Evolutionary conservation across 2,329 filamentous ascomycete genomes (phyloP), one percentile per base, ranked within the genome.

Genomic region (Penicillium italicum): DNA sequence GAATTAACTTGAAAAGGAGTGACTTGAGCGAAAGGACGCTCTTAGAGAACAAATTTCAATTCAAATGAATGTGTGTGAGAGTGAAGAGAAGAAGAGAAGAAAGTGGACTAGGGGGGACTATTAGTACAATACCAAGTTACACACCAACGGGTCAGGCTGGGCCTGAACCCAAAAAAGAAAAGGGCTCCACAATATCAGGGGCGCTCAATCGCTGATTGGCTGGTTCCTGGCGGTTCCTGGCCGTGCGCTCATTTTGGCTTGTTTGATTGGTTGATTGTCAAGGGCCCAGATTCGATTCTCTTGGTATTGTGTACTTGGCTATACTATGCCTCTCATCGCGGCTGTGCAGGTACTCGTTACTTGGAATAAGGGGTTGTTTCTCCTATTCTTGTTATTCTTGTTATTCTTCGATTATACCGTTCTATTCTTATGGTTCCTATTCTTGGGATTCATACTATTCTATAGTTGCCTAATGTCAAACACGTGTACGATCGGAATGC

Each of bases 1-100:
- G 51, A 54, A 57, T 44, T 42, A 46, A 56, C 42, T 28, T 58
- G 50, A 57, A 63, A 50, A 45, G 28, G 64, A 64, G 58, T 65
- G 63, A 59, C 61, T 56, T 51, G 52, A 62, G 60, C 41, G 57
- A 59, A 24, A 24, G 24, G 3, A 55, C 31, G 59, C 59, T 59
- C 59, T 45, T n/a, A 5, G 37, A 41, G 28, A 42, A 47, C 36
- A 33, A 44, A 53, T 42, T 58, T 58, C 56, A 56, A 61, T 46
- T 43, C 52, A 60, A 64, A 64, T 55, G 62, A 64, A 49, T 63
- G 63, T 63, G 50, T 42, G 46, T 37, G 50, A 55, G 46, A 34
- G 28, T 46, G 50, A 56, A 43, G 47, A 46, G 36, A 53, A 36
- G 34, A 52, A 44, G 41, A 46, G 40, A 59, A 22, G 48, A 44